phyloP scores from a whole-genome alignment of 2,329 filamentous ascomycete species.

The Alternaria longipes region DNA sequence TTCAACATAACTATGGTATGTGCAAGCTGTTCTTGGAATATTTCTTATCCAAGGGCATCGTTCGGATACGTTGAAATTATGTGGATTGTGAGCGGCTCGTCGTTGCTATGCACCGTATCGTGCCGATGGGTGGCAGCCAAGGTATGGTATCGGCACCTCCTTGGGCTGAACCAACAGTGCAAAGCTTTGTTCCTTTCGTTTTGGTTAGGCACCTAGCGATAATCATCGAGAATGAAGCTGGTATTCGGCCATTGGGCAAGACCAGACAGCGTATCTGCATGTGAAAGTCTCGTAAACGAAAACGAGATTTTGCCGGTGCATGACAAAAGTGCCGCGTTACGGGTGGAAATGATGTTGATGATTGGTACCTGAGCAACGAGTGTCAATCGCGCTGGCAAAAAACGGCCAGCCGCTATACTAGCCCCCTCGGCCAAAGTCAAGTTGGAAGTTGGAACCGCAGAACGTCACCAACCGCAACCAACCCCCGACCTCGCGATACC shows the following conservation, averaged over 20 bases:
- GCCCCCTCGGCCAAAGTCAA: not conserved
- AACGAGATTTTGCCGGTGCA: not conserved
- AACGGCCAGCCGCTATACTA: constrained; percentile 3
- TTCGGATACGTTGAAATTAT: not conserved
- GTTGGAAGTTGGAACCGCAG: not conserved
- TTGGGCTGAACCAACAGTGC: not conserved
- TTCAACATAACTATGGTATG: not conserved
- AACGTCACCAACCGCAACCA: not conserved
- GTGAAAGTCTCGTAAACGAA: not conserved
- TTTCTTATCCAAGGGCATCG: not conserved
- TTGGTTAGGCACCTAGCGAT: not conserved
- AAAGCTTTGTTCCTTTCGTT: not conserved
- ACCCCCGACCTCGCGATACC: constrained; percentile 25
- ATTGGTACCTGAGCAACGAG: constrained; percentile 1
- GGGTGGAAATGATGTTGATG: not conserved
- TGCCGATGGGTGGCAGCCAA: not conserved
- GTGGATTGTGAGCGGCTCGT: not conserved
- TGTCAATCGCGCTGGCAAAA: not conserved
- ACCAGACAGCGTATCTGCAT: not conserved
- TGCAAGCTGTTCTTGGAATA: not conserved
- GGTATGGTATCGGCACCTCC: not conserved
- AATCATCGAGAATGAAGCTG: not conserved
- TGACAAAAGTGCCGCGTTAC: not conserved
- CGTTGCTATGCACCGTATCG: not conserved
- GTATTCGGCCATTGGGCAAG: not conserved